Base-by-base conservation (phyloP, 305 asterid species). In the Galium porrigens region DNA sequence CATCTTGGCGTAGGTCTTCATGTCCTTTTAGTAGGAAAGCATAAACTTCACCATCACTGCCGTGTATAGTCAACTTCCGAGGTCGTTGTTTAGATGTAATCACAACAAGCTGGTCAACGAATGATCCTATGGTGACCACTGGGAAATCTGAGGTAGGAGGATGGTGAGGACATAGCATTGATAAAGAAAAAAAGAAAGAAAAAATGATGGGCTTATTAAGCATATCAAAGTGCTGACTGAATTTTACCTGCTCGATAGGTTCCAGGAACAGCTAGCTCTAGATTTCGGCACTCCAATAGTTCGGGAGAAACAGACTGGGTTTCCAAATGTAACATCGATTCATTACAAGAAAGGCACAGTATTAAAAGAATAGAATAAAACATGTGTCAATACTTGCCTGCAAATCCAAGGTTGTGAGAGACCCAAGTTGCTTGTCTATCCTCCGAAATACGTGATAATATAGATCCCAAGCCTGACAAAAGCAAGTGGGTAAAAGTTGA, bases 71-170 rank as follows among this genome's bases (percentile, higher is more conserved):
- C 86, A 89, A 80, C 85, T 87, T 94, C 65, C 99, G 90, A 52
- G 99, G 99, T 33, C 99, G 89, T 76, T 94, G 99, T 75, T 89
- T 94, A 73, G 99, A 94, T 53, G 99, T 87, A 72, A 94, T 94
- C 69, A 89, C 97, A 77, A 90, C 87, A 77, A 94, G 99, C 76
- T 94, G 96, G 72, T 96, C 94, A 39, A 87, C 90, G 81, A 94
- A 94, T 70, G 96, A 87, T 73, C 87, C 78, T 76, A 94, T 94
- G 53, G 96, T 94, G 72, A 94, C 97, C 83, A 87, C 97, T 2
- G 89, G 90, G 59, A 83, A 72, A 81, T 89, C 99, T 94, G 92
- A 54, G 62, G 62, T 62, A 78, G 66, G 42, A 68, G 74, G 70
- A 14, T 10, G 36, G 33, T 37, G 57, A 17, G 64, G 64, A 54